These are phyloP conservation scores for Ascocoryne sarcoides DNA, from an alignment of 2,329 filamentous ascomycete genomes.

Conservation along the genomic window DNA sequence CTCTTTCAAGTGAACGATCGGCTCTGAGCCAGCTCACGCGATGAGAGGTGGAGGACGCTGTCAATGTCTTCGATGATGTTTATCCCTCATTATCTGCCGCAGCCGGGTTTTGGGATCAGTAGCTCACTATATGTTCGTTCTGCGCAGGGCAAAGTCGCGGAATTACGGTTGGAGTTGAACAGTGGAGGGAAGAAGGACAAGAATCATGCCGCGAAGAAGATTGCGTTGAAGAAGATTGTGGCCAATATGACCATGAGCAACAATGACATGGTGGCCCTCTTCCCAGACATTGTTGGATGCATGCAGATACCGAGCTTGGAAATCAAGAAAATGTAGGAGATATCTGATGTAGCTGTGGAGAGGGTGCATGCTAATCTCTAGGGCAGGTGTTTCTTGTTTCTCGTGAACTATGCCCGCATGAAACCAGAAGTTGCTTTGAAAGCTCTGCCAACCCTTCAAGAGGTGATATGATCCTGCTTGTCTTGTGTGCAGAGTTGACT, in stretches of 20 bases:
- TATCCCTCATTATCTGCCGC: slow-evolving; percentile 25
- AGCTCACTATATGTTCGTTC: slow-evolving; percentile 27
- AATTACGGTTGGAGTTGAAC: slow-evolving; percentile 89
- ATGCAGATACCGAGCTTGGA: slow-evolving; percentile 93
- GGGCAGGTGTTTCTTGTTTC: slow-evolving; percentile 85
- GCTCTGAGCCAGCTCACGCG: not conserved
- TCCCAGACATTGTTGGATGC: slow-evolving; percentile 88
- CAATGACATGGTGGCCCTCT: slow-evolving; percentile 97
- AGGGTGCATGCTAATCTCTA: slow-evolving; percentile 9
- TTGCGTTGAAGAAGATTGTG: slow-evolving; percentile 97
- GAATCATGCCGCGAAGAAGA: slow-evolving; percentile 90
- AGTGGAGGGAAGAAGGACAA: slow-evolving; percentile 97
- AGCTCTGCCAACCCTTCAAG: slow-evolving; percentile 77
- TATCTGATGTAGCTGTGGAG: not conserved
- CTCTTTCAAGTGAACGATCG: not conserved
- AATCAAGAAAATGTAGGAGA: slow-evolving; percentile 97
- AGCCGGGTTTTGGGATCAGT: slow-evolving; percentile 16
- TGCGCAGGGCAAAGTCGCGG: slow-evolving; percentile 94
- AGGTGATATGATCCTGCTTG: slow-evolving; percentile 41
- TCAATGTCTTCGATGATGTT: slow-evolving; percentile 20
- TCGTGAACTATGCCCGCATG: slow-evolving; percentile 94
- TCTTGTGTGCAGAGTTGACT: not conserved
- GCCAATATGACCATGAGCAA: slow-evolving; percentile 99
- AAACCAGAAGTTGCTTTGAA: slow-evolving; percentile 92
- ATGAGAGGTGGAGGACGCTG: not conserved